Evolutionary conservation across 306 rosid species (phyloP), one percentile per base, ranked within the genome.

Genomic region (Carpinus viminea): DNA sequence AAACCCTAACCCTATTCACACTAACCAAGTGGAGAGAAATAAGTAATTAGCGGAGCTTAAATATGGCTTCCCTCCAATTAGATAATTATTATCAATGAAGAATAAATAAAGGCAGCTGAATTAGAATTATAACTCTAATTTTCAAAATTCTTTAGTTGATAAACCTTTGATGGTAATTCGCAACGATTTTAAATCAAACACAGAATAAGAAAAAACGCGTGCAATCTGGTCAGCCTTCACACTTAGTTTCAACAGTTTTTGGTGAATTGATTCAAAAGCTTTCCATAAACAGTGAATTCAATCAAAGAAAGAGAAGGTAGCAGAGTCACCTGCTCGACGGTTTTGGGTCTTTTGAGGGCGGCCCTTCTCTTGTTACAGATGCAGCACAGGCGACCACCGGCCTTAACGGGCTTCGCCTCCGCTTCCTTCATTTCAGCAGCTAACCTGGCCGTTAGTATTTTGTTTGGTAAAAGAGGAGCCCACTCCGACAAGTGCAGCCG

Each of bases 291-390:
- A 53, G 21, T 8, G 12, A 53, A 9, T 11, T 48, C 52, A 20
- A 81, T 17, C 1, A 15, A 38, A 16, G 45, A 34, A 6, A 20
- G 34, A 12, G 7, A 36, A 50, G 38, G 13, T 28, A n/a, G 12
- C 13, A 47, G 20, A 34, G 7, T 11, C 61, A 90, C 92, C 94
- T 91, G 97, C 26, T 94, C 75, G 5, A 88, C 89, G 80, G 97
- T 92, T 87, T 94, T 92, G 7, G 98, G 98, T 51, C 98, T 80
- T 76, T 87, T 92, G 17, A 94, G 91, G 6, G 93, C 93, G 70
- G 98, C 87, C 72, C 88, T 86, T 85, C 83, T 76, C 76, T 85
- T 57, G 16, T 85, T 77, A 78, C 97, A 94, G 69, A 88, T 24
- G 83, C 93, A 86, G 83, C 98, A 92, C 56, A 76, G 31, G 13